Base-by-base conservation (phyloP, 1,139 yeast genomes). In the Candida freyschussii region DNA sequence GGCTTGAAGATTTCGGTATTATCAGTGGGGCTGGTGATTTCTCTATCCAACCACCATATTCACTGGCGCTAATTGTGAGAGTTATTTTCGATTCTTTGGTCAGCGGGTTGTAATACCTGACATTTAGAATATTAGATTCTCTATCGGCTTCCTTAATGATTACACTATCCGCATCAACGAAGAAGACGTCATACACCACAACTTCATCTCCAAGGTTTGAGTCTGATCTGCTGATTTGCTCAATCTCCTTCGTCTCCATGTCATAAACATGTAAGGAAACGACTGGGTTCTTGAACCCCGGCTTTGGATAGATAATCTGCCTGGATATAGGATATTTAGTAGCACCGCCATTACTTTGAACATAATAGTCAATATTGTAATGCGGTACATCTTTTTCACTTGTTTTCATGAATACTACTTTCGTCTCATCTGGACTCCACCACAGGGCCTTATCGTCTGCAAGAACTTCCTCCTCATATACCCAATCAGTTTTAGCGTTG, bases 401-500 rank as follows among this genome's bases (percentile, higher is more conserved):
- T n/a, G 84, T 64, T 18, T 69, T 63, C 37, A 79, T 64, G 51
- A 65, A 85, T 0, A 83, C 72, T 21, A 86, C 51, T 36, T 63
- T 59, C n/a, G 68, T 52, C 41, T 79, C 82, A 47, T 76, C 72
- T 0, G 80, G 78, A 10, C 85, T 66, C 94, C 95, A 85, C 87
- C 93, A 85, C 14, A 82, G 49, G 11, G 87, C 72, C 24, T 62
- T 63, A 41, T 78, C 80, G 8, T 63, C 61, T 0, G 71, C 66
- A 13, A 76, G 56, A 2, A 86, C 84, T 50, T 86, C 96, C 49
- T 86, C 96, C 54, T 86, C 96, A 51, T 86, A 85, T 2, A 85
- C 84, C 96, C 96, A 86, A 50, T 86, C 96, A 0, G 95, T 82
- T 40, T 75, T 78, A 2, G 94, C 96, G 49, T 86, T 83, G 51